Evolutionary conservation across 108 stramenopile genomes (phyloP).

Genomic region (Fragilaria crotonensis): DNA sequence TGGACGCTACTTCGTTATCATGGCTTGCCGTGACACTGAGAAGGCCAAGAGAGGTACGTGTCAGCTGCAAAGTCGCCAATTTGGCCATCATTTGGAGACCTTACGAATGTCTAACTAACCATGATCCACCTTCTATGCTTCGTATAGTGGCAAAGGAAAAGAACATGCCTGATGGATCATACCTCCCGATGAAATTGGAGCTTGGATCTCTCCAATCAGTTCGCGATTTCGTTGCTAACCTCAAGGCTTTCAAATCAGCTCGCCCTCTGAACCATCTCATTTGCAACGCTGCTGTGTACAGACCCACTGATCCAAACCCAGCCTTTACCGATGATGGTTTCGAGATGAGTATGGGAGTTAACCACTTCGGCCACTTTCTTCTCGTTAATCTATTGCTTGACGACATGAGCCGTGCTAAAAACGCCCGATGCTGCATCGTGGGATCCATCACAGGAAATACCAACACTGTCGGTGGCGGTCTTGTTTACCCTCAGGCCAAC

Average conservation of each 20-base stretch:
- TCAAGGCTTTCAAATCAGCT: slow-evolving; percentile 90
- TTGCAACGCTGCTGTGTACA: slow-evolving; percentile 96
- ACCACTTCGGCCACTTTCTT: slow-evolving; percentile 95
- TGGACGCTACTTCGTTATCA: slow-evolving; percentile 88
- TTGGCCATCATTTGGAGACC: not conserved
- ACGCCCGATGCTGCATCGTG: slow-evolving; percentile 83
- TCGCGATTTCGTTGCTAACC: slow-evolving; percentile 86
- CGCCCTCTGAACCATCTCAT: slow-evolving; percentile 84
- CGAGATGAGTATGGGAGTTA: slow-evolving; percentile 94
- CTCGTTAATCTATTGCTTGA: slow-evolving; percentile 83
- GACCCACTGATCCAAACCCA: slow-evolving; percentile 83
- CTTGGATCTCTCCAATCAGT: slow-evolving; percentile 83
- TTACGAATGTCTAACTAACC: not conserved
- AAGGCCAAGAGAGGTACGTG: slow-evolving; percentile 72
- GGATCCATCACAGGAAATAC: slow-evolving; percentile 94
- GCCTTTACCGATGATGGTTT: slow-evolving; percentile 95
- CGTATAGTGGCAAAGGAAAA: slow-evolving; percentile 66
- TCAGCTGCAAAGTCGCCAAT: not conserved
- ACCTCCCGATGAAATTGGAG: slow-evolving; percentile 87
- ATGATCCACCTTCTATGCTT: not conserved
- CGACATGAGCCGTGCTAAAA: slow-evolving; percentile 90
- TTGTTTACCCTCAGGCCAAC: slow-evolving; percentile 89
- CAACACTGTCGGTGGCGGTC: slow-evolving; percentile 89
- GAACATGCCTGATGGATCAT: slow-evolving; percentile 63
- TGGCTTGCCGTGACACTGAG: slow-evolving; percentile 88